These are phyloP conservation scores for Ceratocystis cubensis DNA, from an alignment of 2,329 filamentous ascomycete genomes.

Conservation along the genomic window DNA sequence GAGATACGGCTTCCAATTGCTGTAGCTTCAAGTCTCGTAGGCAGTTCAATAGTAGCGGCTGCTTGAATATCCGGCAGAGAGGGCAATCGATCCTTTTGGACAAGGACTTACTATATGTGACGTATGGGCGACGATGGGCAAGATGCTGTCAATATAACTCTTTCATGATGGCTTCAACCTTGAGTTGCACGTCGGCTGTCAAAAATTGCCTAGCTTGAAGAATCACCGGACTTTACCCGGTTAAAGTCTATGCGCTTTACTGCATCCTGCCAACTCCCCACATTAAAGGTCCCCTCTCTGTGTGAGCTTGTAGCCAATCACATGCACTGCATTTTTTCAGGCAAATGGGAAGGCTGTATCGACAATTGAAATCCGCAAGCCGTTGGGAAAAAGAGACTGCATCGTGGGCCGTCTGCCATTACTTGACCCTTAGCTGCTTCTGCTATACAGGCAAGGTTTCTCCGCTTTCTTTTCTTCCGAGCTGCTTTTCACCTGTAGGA, in stretches of 20 bases:
- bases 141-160: background rate
- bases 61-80: no score
- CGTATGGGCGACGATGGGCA: background rate
- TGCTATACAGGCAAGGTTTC: background rate
- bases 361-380: background rate
- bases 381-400: background rate
- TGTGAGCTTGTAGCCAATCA: slow-evolving; percentile 8
- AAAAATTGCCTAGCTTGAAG: slow-evolving; percentile 8
- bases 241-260: background rate
- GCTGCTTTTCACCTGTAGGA: background rate
- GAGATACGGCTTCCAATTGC: background rate
- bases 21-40: background rate
- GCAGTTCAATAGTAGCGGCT: background rate
- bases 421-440: background rate
- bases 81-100: background rate
- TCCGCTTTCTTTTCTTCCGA: background rate
- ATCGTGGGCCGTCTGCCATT: background rate
- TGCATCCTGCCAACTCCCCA: background rate
- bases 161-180: background rate
- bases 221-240: background rate
- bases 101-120: background rate
- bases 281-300: slow-evolving; percentile 8
- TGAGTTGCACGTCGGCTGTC: background rate
- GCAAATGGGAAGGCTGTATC: slow-evolving; percentile 6
- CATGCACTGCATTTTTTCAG: background rate